Evolutionary conservation across 768 basidiomycete genomes (phyloP).

Genomic region (Clavaria fumosa): DNA sequence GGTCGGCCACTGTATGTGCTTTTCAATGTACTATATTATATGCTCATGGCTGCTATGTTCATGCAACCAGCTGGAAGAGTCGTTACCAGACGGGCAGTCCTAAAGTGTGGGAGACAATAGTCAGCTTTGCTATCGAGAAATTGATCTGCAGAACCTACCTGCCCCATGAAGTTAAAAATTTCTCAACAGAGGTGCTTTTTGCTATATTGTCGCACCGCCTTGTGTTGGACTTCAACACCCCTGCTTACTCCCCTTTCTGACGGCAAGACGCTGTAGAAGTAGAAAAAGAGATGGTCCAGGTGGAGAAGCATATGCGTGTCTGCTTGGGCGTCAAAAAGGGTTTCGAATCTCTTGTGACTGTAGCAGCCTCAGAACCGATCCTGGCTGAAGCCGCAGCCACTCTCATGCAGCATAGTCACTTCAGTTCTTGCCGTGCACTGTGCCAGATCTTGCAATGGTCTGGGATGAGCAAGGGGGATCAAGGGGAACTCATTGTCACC

Average conservation of each 20-base stretch:
- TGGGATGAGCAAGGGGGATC: constrained; percentile 7
- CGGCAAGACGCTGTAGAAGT: neutral
- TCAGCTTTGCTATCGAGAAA: constrained; percentile 4
- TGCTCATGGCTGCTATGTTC: neutral
- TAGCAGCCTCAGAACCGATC: constrained; percentile 8
- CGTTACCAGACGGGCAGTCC: neutral
- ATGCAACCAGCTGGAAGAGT: neutral
- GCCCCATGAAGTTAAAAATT: neutral
- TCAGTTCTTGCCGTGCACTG: constrained; percentile 3
- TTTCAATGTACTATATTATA: neutral
- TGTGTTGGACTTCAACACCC: constrained; percentile 5
- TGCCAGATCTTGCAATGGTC: constrained; percentile 4
- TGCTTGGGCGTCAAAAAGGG: constrained; percentile 6
- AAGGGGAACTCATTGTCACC: constrained; percentile 7
- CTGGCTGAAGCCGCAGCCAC: constrained; percentile 5
- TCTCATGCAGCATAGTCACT: constrained; percentile 3
- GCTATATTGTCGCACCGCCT: constrained; percentile 4
- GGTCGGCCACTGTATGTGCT: constrained; percentile 3
- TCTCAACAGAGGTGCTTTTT: constrained; percentile 2
- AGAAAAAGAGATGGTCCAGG: constrained; percentile 5
- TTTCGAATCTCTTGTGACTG: constrained; percentile 6
- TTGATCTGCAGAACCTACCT: constrained; percentile 1
- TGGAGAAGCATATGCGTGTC: constrained; percentile 8
- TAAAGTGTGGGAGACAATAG: neutral
- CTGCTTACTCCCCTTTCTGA: neutral